Base-by-base conservation (phyloP, 75 land plant genomes). In the Pseudotsuga menziesii region DNA sequence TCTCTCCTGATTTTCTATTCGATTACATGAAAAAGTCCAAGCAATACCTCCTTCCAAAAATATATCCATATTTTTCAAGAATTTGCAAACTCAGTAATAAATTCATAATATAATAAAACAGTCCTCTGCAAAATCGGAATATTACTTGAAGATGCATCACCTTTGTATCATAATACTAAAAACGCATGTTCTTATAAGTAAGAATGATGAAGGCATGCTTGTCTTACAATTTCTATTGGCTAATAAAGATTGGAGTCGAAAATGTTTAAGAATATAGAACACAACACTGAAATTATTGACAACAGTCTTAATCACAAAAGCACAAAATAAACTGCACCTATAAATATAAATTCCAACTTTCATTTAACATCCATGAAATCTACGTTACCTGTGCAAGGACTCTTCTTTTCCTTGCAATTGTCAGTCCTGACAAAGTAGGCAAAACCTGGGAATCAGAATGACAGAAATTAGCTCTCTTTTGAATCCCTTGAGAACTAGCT, bases 311-410 rank as follows among this genome's bases (percentile, higher is more conserved):
- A 39, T n/a, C 36, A 35, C 72, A 41, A 69, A 20, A 23, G 41
- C 1, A 39, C 35, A 39, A 44, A 39, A 67, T 39, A 14, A 11
- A 20, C 48, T 23, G n/a, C 22, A 69, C 20, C 23, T 41, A 41
- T 69, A 35, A 7, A 7, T 1, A 41, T 48, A 9, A 48, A 48
- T 16, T 27, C 8, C 23, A 5, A 41, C 27, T 26, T 57, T 29
- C 77, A 5, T 57, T 39, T 16, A 8, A 57, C 27, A 15, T 5
- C 23, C 23, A 73, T 23, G 75, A 44, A 9, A 55, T 56, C 5
- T 13, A 25, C 74, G 80, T 19, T 76, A 97, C 99, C 99, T 97
- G 99, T 14, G 89, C 85, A 80, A 91, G 83, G n/a, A 97, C 88
- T 55, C 93, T 76, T 66, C 89, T 88, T 77, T 92, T 97, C 77